A percentile compares a stretch with the other conserved stretches of the same genome.
Evolutionary conservation across 495 filamentous ascomycete genomes (phyloP).

Genomic region (Lasiosphaeria miniovina): DNA sequence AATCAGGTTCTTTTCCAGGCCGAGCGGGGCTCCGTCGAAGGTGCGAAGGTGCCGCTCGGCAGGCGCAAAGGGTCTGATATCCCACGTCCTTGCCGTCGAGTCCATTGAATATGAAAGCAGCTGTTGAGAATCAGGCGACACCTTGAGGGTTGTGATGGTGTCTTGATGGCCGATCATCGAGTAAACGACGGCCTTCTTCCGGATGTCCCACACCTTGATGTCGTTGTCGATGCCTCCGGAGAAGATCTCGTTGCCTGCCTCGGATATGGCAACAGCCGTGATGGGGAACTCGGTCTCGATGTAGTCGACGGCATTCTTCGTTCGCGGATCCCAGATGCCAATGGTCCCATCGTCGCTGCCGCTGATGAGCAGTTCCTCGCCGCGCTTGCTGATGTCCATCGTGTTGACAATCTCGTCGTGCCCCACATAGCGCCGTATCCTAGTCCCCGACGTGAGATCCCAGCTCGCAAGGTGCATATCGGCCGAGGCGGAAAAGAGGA

Average conservation of each 20-base stretch:
- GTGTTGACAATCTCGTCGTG: slow-evolving; percentile 94
- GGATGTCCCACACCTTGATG: slow-evolving; percentile 94
- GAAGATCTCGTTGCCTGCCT: slow-evolving; percentile 94
- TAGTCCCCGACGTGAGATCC: slow-evolving; percentile 82
- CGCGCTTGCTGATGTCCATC: slow-evolving; percentile 80
- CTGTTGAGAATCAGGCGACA: slow-evolving; percentile 89
- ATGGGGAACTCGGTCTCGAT: slow-evolving; percentile 91
- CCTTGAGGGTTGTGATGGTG: slow-evolving; percentile 81
- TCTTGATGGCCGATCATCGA: slow-evolving; percentile 87
- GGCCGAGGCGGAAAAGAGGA: slow-evolving; percentile 89
- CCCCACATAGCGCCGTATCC: slow-evolving; percentile 87
- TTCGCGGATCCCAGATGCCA: slow-evolving; percentile 94
- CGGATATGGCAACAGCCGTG: slow-evolving; percentile 83
- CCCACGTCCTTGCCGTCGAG: slow-evolving; percentile 90
- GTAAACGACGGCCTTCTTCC: slow-evolving; percentile 84
- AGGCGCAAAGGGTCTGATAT: slow-evolving; percentile 91
- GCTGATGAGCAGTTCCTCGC: slow-evolving; percentile 83
- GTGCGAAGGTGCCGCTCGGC: slow-evolving; percentile 76
- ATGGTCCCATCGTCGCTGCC: slow-evolving; percentile 92
- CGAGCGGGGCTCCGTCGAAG: slow-evolving; percentile 83
- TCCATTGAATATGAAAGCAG: slow-evolving; percentile 92
- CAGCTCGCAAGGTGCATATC: slow-evolving; percentile 91
- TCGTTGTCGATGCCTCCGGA: slow-evolving; percentile 95
- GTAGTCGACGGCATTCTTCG: slow-evolving; percentile 83
- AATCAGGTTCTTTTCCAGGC: slow-evolving; percentile 88